A percentile compares a stretch with the other conserved stretches of the same genome.
phyloP scores from a whole-genome alignment of 2,329 filamentous ascomycete genomes.

The Scedosporium boydii region DNA sequence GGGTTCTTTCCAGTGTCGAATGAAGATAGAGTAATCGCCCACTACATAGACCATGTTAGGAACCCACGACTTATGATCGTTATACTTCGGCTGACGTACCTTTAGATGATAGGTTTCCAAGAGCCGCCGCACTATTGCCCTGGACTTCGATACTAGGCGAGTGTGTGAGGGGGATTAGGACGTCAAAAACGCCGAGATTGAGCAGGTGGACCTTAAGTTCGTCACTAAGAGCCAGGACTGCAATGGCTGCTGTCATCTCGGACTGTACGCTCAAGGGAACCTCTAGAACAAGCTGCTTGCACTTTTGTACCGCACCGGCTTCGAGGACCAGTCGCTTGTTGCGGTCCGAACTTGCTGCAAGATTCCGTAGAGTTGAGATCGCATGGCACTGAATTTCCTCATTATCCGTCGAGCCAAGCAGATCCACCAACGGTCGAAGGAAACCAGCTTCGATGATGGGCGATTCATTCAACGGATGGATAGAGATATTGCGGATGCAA shows the following conservation, averaged over 20 bases:
- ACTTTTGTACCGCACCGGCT: constrained; percentile 94
- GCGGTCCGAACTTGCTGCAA: constrained; percentile 91
- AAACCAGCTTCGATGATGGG: constrained; percentile 98
- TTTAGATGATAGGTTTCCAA: constrained; percentile 95
- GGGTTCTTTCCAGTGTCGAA: constrained; percentile 86
- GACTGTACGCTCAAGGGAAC: constrained; percentile 93
- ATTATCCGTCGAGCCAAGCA: constrained; percentile 91
- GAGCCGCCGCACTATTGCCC: constrained; percentile 90
- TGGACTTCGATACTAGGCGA: constrained; percentile 96
- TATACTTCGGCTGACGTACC: constrained; percentile 41
- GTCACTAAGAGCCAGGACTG: constrained; percentile 88
- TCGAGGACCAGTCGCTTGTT: constrained; percentile 98
- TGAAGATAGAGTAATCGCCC: constrained; percentile 92
- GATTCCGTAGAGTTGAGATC: constrained; percentile 89
- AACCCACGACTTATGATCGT: neutral
- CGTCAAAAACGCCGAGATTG: constrained; percentile 89
- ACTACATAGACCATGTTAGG: constrained; percentile 41
- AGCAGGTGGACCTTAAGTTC: constrained; percentile 88
- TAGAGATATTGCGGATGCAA: constrained; percentile 97
- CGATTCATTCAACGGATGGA: constrained; percentile 94
- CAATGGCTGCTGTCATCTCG: constrained; percentile 99
- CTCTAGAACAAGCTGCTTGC: constrained; percentile 90
- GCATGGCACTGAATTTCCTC: constrained; percentile 99
- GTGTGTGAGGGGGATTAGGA: constrained; percentile 88
- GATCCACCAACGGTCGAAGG: constrained; percentile 82